Conservation (phyloP, 2,329 filamentous ascomycete species). For the Fusarium agapanthi region DNA sequence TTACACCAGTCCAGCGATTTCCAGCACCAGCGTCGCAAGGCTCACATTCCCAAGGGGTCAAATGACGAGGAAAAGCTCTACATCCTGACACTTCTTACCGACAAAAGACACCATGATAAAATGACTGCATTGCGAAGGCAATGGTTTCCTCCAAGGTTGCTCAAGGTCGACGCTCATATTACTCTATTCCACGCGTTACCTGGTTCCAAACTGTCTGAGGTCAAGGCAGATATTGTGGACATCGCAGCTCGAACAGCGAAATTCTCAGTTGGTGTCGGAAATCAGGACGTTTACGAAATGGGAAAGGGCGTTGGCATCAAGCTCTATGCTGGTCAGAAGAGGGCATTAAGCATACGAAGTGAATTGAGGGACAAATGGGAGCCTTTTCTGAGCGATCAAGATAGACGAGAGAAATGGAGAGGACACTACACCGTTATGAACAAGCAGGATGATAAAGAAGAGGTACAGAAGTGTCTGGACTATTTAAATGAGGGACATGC, state of each 20-base stretch:
- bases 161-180: conserved; percentile 29
- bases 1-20: conserved; percentile 1
- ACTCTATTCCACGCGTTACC: conserved; percentile 31
- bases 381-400: conserved; percentile 22
- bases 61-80: conserved; percentile 6
- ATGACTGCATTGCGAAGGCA: conserved; percentile 19
- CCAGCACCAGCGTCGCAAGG: conserved; percentile 22
- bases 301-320: conserved; percentile 25
- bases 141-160: conserved; percentile 20
- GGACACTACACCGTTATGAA: conserved; percentile 34
- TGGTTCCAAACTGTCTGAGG: conserved; percentile 7
- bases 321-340: conserved; percentile 2
- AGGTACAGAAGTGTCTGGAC: background rate
- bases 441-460: conserved; percentile 27
- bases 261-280: background rate
- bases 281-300: conserved; percentile 18
- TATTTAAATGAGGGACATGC: background rate
- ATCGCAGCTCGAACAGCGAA: background rate
- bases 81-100: conserved; percentile 20
- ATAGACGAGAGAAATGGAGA: conserved; percentile 17
- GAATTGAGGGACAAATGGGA: conserved; percentile 19
- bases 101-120: conserved; percentile 5
- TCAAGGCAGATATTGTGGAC: conserved; percentile 5
- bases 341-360: background rate
- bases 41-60: background rate